Base-by-base conservation (phyloP, 768 basidiomycete genomes). In the Mycena vulgaris region DNA sequence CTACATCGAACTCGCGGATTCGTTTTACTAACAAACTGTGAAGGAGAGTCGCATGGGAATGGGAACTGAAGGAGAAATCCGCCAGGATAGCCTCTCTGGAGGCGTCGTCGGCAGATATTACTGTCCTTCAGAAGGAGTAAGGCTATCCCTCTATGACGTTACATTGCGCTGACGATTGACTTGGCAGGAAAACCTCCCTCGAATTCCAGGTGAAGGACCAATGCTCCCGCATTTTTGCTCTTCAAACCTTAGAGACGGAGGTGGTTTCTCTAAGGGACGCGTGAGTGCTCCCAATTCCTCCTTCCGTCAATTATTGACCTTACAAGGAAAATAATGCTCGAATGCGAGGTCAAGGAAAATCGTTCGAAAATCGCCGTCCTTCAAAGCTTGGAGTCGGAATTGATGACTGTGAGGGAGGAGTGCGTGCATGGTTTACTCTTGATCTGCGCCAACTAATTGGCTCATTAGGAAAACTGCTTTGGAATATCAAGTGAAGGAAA, bases 11-110 rank as follows among this genome's bases (percentile, higher is more conserved):
- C n/a, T 35, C 13, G 14, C 21, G 14, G n/a, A 3, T 55, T 30
- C n/a, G 3, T 2, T 6, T 3, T 31, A 7, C 51, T 31, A 8
- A 52, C 25, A 31, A 31, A 56, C 33, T 57, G 21, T 58, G 21
- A 42, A 72, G 71, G 68, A 73, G 69, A 69, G 37, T 66, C 33
- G 68, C 59, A 7, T 59, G 58, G 63, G 64, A 73, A 48, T 60
- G 47, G 51, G 63, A 73, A 42, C 4, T 62, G 35, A 64, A 69
- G 37, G 71, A 73, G 37, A 65, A 69, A n/a, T 40, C 58, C 31
- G 39, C 59, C 35, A 66, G 19, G 11, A 62, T 66, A 31, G 48
- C 59, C 30, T 69, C 71, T 9, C 48, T 73, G 14, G 58, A 69
- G 55, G 39, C 52, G 23, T 49, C 64, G 25, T 28, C 63, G n/a